phyloP scores from a whole-genome alignment of 441 rosid species.

The Hura crepitans region DNA sequence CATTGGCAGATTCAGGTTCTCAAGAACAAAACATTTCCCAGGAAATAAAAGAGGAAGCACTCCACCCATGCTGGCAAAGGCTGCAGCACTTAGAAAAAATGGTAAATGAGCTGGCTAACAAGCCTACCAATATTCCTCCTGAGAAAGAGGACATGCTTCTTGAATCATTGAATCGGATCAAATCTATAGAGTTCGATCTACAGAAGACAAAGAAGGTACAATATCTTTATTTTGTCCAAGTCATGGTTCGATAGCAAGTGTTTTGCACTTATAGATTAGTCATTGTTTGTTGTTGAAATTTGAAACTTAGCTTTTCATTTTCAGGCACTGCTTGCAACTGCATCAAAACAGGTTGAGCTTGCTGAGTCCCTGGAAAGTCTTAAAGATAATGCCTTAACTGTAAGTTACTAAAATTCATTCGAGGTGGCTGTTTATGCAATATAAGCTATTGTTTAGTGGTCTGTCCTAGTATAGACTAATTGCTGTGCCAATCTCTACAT shows the following conservation, averaged over 20 bases:
- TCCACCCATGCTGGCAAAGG: conserved; percentile 83
- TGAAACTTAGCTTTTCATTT: conserved; percentile 20
- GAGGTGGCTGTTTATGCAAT: neutral
- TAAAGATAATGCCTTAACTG: conserved; percentile 47
- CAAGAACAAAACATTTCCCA: conserved; percentile 34
- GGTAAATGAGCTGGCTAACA: conserved; percentile 63
- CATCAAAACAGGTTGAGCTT: conserved; percentile 87
- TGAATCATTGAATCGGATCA: conserved; percentile 77
- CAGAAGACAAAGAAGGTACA: conserved; percentile 78
- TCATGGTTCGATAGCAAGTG: neutral
- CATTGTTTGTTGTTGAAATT: neutral
- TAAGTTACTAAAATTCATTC: conserved; percentile 37
- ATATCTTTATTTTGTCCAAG: conserved; percentile 11
- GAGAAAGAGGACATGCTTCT: conserved; percentile 87
- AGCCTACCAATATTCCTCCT: conserved; percentile 69
- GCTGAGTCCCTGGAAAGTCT: conserved; percentile 75
- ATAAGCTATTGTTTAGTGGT: no score
- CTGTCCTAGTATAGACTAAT: no score
- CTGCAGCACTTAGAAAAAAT: conserved; percentile 68
- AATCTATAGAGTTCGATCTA: conserved; percentile 74
- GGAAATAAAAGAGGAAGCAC: conserved; percentile 42
- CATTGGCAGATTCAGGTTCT: conserved; percentile 35
- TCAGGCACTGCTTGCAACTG: conserved; percentile 84
- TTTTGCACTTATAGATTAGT: neutral
- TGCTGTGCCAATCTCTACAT: neutral